phyloP scores from a whole-genome alignment of 2,329 filamentous ascomycete species.

The Samsoniella hepiali region DNA sequence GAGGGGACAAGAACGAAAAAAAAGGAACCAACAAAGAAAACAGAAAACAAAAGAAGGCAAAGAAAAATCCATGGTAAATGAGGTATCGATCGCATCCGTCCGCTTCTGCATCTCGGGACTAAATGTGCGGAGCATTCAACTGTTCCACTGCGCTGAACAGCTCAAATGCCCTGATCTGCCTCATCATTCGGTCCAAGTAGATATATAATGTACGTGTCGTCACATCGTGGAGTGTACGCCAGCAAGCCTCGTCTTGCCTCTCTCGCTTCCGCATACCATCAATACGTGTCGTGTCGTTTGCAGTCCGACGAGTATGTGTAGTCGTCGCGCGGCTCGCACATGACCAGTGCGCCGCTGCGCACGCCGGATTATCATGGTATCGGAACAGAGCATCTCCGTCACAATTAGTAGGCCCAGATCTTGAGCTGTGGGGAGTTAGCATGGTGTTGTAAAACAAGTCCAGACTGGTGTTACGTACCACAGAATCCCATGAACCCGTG shows the following conservation, averaged over 20 bases:
- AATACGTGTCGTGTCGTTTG: conserved; percentile 9
- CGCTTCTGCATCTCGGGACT: conserved; percentile 18
- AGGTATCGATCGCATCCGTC: conserved; percentile 39
- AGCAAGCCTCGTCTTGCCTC: conserved; percentile 28
- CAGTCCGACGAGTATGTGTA: neutral
- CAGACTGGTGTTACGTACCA: conserved; percentile 63
- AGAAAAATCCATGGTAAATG: conserved; percentile 23
- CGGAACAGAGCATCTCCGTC: conserved; percentile 28
- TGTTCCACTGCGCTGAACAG: conserved; percentile 3
- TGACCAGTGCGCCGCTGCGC: conserved; percentile 6
- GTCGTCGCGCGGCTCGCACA: neutral
- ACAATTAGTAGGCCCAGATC: conserved; percentile 74
- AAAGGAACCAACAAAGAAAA: conserved; percentile 3
- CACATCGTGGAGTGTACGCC: conserved; percentile 40
- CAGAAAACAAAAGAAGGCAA: neutral
- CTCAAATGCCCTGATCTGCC: neutral
- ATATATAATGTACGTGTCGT: conserved; percentile 32
- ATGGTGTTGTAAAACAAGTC: conserved; percentile 24
- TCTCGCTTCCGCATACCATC: conserved; percentile 14
- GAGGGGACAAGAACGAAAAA: conserved; percentile 6
- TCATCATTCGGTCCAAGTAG: conserved; percentile 26
- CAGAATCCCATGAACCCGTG: conserved; percentile 98
- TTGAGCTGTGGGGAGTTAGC: conserved; percentile 61
- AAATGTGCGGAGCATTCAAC: conserved; percentile 8
- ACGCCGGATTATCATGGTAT: conserved; percentile 26